Percentiles rank a stretch among this genome's conserved stretches.
Evolutionary conservation across 2,329 filamentous ascomycete species (phyloP).

Genomic region (Lasiodiplodia sp.): DNA sequence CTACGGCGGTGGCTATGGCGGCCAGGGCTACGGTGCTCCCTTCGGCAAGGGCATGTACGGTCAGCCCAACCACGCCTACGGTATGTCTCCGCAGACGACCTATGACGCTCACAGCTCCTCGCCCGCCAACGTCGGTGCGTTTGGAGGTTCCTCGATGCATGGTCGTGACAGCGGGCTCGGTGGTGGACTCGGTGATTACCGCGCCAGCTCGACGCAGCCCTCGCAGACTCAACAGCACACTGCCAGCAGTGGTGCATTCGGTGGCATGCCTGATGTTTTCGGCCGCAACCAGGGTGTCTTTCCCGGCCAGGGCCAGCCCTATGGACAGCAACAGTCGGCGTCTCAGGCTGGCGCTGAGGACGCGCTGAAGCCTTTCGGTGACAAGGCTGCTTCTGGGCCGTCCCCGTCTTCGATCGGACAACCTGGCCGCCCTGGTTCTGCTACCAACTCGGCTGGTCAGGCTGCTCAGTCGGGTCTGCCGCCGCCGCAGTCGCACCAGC

Average conservation of each 20-base stretch:
- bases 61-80: slow-evolving; percentile 66
- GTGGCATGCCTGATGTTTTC: slow-evolving; percentile 66
- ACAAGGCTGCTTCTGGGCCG: slow-evolving; percentile 62
- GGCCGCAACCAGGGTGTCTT: slow-evolving; percentile 65
- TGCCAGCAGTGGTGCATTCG: slow-evolving; percentile 58
- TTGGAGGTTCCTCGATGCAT: slow-evolving; percentile 56
- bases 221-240: slow-evolving; percentile 62
- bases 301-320: slow-evolving; percentile 57
- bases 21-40: slow-evolving; percentile 56
- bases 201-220: slow-evolving; percentile 64
- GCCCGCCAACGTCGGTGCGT: slow-evolving; percentile 65
- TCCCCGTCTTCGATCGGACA: slow-evolving; percentile 67
- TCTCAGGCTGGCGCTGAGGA: slow-evolving; percentile 61
- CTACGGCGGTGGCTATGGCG: slow-evolving; percentile 63
- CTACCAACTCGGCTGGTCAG: slow-evolving; percentile 62
- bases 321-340: slow-evolving; percentile 58
- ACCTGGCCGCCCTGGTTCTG: slow-evolving; percentile 68
- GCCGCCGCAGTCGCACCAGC: slow-evolving; percentile 64
- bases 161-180: slow-evolving; percentile 55
- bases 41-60: slow-evolving; percentile 70
- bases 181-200: slow-evolving; percentile 65
- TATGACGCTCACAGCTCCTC: slow-evolving; percentile 71
- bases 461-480: slow-evolving; percentile 61
- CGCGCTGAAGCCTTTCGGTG: slow-evolving; percentile 63
- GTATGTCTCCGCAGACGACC: slow-evolving; percentile 61